phyloP scores from a whole-genome alignment of 2,329 filamentous ascomycete species.

The Graphilbum sp. region DNA sequence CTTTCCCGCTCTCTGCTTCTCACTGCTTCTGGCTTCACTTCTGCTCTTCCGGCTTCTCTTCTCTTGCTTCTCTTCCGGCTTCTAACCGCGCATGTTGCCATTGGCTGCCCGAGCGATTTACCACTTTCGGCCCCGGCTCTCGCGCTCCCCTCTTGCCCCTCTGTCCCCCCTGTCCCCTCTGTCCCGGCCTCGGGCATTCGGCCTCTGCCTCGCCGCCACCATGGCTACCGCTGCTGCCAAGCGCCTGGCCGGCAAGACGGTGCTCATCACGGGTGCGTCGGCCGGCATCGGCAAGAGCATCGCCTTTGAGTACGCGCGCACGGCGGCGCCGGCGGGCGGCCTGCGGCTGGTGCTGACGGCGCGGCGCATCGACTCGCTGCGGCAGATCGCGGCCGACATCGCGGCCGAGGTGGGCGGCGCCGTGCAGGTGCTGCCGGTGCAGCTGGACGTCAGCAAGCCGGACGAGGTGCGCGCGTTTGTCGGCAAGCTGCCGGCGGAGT shows the following conservation, averaged over 20 bases:
- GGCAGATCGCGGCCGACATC: slow-evolving; percentile 63
- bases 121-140: neutral
- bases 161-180: neutral
- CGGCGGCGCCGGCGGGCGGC: slow-evolving; percentile 45
- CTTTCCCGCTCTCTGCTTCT: neutral
- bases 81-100: slow-evolving; percentile 3
- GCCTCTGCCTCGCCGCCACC: too few species aligned
- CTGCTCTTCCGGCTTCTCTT: neutral
- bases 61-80: neutral
- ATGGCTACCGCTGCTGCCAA: slow-evolving; percentile 31
- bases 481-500: slow-evolving; percentile 58
- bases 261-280: slow-evolving; percentile 81
- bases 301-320: slow-evolving; percentile 86
- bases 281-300: slow-evolving; percentile 75
- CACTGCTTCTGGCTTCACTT: neutral
- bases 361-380: slow-evolving; percentile 63
- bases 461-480: slow-evolving; percentile 62
- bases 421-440: slow-evolving; percentile 67
- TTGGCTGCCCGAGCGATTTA: neutral
- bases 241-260: slow-evolving; percentile 83
- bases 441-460: slow-evolving; percentile 74
- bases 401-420: slow-evolving; percentile 64
- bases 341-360: slow-evolving; percentile 80
- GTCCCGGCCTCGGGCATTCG: neutral
- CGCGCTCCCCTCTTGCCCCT: neutral